These are phyloP conservation scores for Salix purpurea DNA, from an alignment of 345 rosid species.

Conservation along the genomic window DNA sequence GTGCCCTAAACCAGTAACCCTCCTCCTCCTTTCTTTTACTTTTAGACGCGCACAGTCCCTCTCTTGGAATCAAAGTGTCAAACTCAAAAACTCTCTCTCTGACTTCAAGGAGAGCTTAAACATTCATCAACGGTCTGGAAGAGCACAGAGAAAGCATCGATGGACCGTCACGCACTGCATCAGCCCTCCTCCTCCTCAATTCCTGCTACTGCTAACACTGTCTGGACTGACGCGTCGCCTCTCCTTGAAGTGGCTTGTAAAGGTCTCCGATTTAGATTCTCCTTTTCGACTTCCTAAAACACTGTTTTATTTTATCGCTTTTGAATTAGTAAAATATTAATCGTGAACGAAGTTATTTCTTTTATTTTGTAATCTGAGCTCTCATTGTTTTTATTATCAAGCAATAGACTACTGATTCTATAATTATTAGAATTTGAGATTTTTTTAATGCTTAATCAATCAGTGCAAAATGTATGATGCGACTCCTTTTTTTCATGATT, in stretches of 20 bases:
- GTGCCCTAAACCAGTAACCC: neutral
- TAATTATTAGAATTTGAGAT: neutral
- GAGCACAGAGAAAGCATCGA: constrained; percentile 14
- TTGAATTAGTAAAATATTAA: too few relatives aligned
- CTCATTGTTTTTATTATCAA: neutral
- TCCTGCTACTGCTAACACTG: constrained; percentile 56
- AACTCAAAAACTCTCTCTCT: neutral
- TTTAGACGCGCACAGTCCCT: neutral
- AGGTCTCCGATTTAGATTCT: constrained; percentile 32
- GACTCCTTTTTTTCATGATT: neutral
- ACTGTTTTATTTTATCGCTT: neutral
- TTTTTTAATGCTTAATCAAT: neutral
- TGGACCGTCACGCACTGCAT: constrained; percentile 27
- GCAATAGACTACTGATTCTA: neutral
- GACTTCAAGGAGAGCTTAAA: neutral
- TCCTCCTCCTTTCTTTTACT: neutral
- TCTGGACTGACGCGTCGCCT: constrained; percentile 77
- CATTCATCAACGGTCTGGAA: constrained; percentile 15
- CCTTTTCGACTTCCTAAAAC: neutral
- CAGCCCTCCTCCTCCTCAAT: constrained; percentile 20
- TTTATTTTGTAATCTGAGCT: neutral
- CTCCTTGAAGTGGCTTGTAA: constrained; percentile 63
- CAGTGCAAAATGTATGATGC: neutral
- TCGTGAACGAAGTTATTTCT: neutral
- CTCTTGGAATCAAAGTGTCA: neutral